Conservation (phyloP, 2,329 filamentous ascomycete genomes). For the Talaromyces pinophilus region DNA sequence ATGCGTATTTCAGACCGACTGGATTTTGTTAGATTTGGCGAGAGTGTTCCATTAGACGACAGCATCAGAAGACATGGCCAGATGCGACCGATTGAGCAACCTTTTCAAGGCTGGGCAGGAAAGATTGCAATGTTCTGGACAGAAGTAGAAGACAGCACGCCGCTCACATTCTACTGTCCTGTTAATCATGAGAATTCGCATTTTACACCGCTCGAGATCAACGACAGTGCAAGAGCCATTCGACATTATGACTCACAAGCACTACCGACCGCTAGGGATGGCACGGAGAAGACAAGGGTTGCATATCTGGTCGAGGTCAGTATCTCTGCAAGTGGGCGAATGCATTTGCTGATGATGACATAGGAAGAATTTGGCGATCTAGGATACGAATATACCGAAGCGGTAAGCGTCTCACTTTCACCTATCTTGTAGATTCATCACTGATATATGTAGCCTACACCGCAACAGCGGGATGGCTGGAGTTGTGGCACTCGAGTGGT, state of each 20-base stretch:
- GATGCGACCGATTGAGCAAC: neutral
- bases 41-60: constrained; percentile 8
- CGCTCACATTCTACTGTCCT: constrained; percentile 6
- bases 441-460: constrained; percentile 25
- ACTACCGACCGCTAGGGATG: constrained; percentile 23
- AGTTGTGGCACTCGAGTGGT: constrained; percentile 2
- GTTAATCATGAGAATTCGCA: constrained; percentile 28
- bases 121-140: neutral
- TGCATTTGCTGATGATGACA: constrained; percentile 13
- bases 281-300: constrained; percentile 8
- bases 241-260: constrained; percentile 31
- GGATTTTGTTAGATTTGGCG: neutral
- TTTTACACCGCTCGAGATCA: constrained; percentile 34
- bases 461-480: constrained; percentile 20
- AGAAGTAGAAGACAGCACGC: neutral
- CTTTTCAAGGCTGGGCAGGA: neutral
- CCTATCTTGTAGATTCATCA: constrained; percentile 11
- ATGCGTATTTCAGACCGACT: constrained; percentile 12
- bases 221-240: constrained; percentile 29
- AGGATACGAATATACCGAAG: constrained; percentile 29
- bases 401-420: constrained; percentile 25
- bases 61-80: neutral
- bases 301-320: neutral
- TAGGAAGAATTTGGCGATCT: constrained; percentile 31
- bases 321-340: too few species aligned